These are phyloP conservation scores for Pugionium dolabratum DNA, from an alignment of 345 rosid genomes.

Conservation along the genomic window DNA sequence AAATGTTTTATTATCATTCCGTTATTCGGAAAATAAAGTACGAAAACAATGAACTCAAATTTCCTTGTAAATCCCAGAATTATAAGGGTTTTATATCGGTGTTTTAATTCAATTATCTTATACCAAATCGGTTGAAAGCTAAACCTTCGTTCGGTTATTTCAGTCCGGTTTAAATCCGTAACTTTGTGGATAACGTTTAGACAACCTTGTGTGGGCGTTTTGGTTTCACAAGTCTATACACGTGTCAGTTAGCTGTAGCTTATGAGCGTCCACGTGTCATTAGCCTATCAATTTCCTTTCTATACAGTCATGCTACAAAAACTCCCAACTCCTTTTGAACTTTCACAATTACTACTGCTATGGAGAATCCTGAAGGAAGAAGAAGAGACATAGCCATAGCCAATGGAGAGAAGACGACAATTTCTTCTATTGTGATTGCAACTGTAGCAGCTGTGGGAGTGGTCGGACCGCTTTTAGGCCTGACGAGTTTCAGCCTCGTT, in stretches of 20 bases:
- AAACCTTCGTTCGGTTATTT: conserved; percentile 3
- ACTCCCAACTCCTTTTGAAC: not conserved
- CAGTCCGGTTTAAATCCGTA: conserved; percentile 15
- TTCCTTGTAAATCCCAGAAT: conserved; percentile 2
- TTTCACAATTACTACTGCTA: not conserved
- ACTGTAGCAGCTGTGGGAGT: not conserved
- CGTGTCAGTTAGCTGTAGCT: conserved; percentile 20
- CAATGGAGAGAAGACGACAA: not conserved
- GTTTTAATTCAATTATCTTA: not conserved
- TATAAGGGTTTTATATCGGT: not conserved
- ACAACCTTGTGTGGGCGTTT: conserved; percentile 14
- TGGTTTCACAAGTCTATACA: conserved; percentile 6
- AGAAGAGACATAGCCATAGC: conserved; percentile 24
- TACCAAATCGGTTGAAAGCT: conserved; percentile 1
- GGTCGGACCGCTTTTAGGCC: not conserved
- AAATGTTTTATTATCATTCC: conserved; percentile 22
- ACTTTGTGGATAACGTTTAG: conserved; percentile 29
- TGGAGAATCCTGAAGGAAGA: conserved; percentile 32
- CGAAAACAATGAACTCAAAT: conserved; percentile 5
- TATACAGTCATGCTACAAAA: conserved; percentile 25
- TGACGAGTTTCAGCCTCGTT: conserved; percentile 4
- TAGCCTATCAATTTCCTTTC: conserved; percentile 2
- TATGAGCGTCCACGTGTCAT: conserved; percentile 31
- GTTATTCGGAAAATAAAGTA: conserved; percentile 25
- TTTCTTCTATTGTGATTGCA: conserved; percentile 15